These are phyloP conservation scores for Fusarium acutatum DNA, from an alignment of 2,329 filamentous ascomycete species.

Conservation along the genomic window DNA sequence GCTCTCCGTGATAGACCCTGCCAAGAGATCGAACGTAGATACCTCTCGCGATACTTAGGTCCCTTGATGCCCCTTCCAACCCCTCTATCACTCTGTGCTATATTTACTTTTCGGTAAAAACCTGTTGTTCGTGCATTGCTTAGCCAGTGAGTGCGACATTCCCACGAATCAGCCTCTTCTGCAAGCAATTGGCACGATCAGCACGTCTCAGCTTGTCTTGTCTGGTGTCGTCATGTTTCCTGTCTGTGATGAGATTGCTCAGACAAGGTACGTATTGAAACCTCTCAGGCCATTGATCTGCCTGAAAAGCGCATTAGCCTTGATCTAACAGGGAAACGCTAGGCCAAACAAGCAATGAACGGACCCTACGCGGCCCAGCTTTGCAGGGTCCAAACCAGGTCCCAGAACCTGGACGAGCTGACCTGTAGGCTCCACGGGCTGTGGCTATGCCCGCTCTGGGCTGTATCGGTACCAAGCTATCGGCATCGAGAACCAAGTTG, in stretches of 20 bases:
- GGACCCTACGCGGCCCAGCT: slow-evolving; percentile 32
- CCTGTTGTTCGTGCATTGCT: slow-evolving; percentile 26
- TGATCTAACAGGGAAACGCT: slow-evolving; percentile 32
- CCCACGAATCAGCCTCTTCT: slow-evolving; percentile 21
- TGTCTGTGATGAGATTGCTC: slow-evolving; percentile 8
- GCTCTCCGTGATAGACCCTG: neutral
- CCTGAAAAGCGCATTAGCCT: slow-evolving; percentile 40
- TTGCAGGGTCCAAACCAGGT: slow-evolving; percentile 38
- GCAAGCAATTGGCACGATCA: slow-evolving; percentile 25
- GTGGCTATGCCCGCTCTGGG: slow-evolving; percentile 33
- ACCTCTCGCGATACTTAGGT: slow-evolving; percentile 4
- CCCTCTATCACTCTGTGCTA: neutral
- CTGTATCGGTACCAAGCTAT: slow-evolving; percentile 5
- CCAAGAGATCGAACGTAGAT: slow-evolving; percentile 1
- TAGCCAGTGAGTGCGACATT: slow-evolving; percentile 12
- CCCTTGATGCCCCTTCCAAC: slow-evolving; percentile 17
- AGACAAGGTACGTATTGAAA: slow-evolving; percentile 26
- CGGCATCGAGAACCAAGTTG: slow-evolving; percentile 10
- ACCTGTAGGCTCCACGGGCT: slow-evolving; percentile 20
- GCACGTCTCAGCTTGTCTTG: slow-evolving; percentile 14
- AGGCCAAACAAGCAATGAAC: slow-evolving; percentile 23
- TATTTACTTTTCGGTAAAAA: slow-evolving; percentile 18
- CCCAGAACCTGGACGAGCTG: slow-evolving; percentile 39
- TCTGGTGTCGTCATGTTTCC: slow-evolving; percentile 27
- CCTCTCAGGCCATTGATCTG: slow-evolving; percentile 27